Evolutionary conservation across 768 basidiomycete genomes (phyloP), one percentile per base, ranked within the genome.

Genomic region (Naganishia vishniacii): DNA sequence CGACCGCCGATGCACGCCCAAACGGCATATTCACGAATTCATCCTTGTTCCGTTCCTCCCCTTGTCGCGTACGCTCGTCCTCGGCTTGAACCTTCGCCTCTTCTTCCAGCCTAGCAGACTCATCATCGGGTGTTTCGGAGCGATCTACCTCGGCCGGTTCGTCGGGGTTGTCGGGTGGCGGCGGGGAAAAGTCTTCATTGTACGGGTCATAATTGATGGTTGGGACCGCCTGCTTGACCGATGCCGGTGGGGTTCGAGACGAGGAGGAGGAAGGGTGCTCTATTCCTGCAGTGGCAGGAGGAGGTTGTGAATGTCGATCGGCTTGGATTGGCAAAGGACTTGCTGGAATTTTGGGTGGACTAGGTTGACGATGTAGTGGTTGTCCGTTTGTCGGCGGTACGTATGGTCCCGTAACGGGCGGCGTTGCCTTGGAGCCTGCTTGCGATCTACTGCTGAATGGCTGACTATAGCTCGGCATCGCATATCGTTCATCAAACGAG

Each of bases 21-120:
- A 37, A 56, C n/a, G 53, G 23, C 53, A 56, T 5, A 16, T 56
- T 56, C 20, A 56, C 53, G 34, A 56, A 56, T 23, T 37, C 53
- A 41, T 56, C 32, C 34, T 13, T 26, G 18, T 56, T 56, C 23
- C 53, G 32, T 23, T 56, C 3, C 11, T 20, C 18, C 8, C n/a
- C 16, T 13, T 40, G 4, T 34, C 37, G 20, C 16, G 53, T 37
- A 1, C 12, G 34, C 37, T 56, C 20, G 1, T 56, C 53, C 25
- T 56, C 53, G 15, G 20, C 53, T 34, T n/a, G 23, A 20, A 7
- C 37, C 37, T 37, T 37, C 20, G n/a, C 37, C 53, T 56, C 53
- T 11, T 41, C 23, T 20, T 56, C 53, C 6, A 25, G 20, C 15
- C 20, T 16, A 2, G 53, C 9, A 23, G 16, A 1, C 4, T 51